phyloP scores from a whole-genome alignment of 208 protist species.

The Novymonas esmeraldas region DNA sequence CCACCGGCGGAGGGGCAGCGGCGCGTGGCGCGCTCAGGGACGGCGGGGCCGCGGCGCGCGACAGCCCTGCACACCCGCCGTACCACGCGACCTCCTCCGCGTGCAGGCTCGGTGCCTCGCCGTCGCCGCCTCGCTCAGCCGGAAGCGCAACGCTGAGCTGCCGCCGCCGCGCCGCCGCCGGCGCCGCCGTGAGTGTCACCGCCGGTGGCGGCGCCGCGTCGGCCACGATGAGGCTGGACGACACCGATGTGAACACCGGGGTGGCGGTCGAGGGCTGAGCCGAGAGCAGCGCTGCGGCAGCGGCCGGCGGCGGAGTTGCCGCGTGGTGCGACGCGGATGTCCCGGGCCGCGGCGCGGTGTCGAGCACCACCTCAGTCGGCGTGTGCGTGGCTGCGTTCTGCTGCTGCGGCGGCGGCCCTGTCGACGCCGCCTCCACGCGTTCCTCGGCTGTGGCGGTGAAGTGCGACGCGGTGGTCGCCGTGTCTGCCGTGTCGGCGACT shows the following conservation, averaged over 20 bases:
- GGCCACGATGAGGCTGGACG: not conserved
- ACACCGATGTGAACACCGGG: conserved; percentile 20
- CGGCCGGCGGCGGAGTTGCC: not conserved
- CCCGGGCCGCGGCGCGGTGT: too few relatives aligned
- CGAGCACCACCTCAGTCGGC: not conserved
- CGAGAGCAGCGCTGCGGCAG: not conserved
- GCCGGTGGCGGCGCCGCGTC: too few relatives aligned
- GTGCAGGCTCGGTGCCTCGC: not conserved
- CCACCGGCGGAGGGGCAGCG: not conserved
- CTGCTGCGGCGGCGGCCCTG: not conserved
- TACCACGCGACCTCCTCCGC: not conserved
- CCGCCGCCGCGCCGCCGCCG: not conserved
- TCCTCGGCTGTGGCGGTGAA: not conserved
- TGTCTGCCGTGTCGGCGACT: not conserved
- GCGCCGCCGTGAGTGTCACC: not conserved
- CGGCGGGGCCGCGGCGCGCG: not conserved
- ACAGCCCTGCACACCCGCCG: too few relatives aligned
- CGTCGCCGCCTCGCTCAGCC: not conserved
- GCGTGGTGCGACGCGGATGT: not conserved
- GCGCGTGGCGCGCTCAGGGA: not conserved
- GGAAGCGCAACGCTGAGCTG: not conserved
- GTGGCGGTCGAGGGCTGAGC: not conserved
- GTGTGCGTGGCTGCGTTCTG: not conserved
- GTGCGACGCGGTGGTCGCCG: not conserved
- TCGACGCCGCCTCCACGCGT: not conserved